A percentile compares a stretch with the other conserved stretches of the same genome.
Conservation (phyloP, 495 filamentous ascomycete genomes). For the Poronia punctata region DNA sequence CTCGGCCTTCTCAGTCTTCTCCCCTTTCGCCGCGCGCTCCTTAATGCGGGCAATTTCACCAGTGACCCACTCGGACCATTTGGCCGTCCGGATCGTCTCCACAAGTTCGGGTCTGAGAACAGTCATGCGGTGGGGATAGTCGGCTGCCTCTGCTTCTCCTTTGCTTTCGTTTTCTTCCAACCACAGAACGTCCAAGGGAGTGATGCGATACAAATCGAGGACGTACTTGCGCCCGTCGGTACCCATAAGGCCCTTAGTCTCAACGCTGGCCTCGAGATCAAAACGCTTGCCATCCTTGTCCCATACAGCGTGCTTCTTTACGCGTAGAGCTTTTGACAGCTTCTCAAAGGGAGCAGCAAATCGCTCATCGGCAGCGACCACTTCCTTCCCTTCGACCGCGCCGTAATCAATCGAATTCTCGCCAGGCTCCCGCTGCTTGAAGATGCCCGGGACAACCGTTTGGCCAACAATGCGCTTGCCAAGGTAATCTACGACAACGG, state of each 20-base stretch:
- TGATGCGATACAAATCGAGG: constrained; percentile 90
- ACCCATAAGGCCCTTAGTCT: constrained; percentile 96
- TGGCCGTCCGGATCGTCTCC: constrained; percentile 71
- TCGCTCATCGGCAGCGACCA: constrained; percentile 78
- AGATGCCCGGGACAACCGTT: constrained; percentile 97
- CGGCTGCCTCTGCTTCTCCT: constrained; percentile 40
- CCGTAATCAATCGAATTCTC: constrained; percentile 99
- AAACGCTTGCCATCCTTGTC: constrained; percentile 89
- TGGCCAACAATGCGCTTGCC: constrained; percentile 97
- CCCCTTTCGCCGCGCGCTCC: constrained; percentile 34
- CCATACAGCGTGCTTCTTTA: constrained; percentile 97
- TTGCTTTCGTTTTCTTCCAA: constrained; percentile 58
- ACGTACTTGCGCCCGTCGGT: constrained; percentile 97
- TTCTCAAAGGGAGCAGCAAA: constrained; percentile 84
- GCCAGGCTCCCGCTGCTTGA: constrained; percentile 94
- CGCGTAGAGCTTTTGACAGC: constrained; percentile 74
- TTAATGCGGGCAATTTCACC: constrained; percentile 55
- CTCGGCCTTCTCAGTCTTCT: constrained; percentile 17
- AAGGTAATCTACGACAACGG: constrained; percentile 93
- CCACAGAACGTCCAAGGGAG: constrained; percentile 86
- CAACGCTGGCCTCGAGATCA: constrained; percentile 90
- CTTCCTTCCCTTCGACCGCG: constrained; percentile 93
- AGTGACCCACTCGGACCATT: constrained; percentile 80
- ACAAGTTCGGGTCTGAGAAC: constrained; percentile 84
- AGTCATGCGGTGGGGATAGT: constrained; percentile 93